Base-by-base conservation (phyloP, 202 grass and related monocot species). In the Digitaria exilis region DNA sequence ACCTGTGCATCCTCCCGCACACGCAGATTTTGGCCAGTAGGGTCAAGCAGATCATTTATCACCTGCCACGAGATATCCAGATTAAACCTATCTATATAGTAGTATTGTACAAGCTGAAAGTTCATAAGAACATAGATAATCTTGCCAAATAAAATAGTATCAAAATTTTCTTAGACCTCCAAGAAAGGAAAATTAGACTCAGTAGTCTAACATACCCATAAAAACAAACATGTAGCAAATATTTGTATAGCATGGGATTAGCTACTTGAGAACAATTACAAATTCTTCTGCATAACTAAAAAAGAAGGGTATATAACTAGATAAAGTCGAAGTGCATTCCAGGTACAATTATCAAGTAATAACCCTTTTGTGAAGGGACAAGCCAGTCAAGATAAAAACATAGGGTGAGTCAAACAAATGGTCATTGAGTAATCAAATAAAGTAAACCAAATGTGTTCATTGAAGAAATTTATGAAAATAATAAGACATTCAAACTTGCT, bases 1-100 rank as follows among this genome's bases (percentile, higher is more conserved):
- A 99, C 97, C 97, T 99, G 97, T 83, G 84, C 89, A 87, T 99
- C 97, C 87, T 99, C 96, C 91, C 96, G 96, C 76, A 99, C 93
- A 44, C 97, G 93, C 84, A 99, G 76, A 87, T 99, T 99, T 90
- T 99, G 93, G 25, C 97, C 91, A 52, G 93, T 96, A 71, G 96
- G 96, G 91, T 99, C 93, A 80, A 99, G 93, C 80, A 99, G 86
- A 91, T 99, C 96, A 88, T 99, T 99, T 79, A 99, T 96, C 86
- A 99, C 96, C 96, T 99, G 84, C 31, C 90, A 42, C 63, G 37
- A 75, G 45, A 87, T 74, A 58, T 14, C 30, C 5, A 75, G 12
- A 80, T 71, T 82, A 25, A 82, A 80, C 24, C 8, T 48, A 82
- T 76, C 58, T 29, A 71, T 30, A 91, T 57, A 31, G 18, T 50